Percentiles rank a stretch among this genome's conserved stretches.
Conservation (phyloP, 192 early-diverging fungal species). For the Entomortierella parvispora region DNA sequence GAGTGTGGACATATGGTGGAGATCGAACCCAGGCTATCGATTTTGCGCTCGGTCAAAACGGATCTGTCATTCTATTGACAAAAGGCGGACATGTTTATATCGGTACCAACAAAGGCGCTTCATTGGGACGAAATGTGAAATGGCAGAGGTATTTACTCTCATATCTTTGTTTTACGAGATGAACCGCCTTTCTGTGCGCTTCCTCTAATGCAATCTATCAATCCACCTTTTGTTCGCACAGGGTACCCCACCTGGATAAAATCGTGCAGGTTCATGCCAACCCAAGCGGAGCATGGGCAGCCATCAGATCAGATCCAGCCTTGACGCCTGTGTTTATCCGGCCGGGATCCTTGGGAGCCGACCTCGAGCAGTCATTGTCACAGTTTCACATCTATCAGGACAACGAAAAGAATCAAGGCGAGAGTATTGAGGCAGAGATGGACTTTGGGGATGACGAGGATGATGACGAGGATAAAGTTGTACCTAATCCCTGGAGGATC, state of each 20-base stretch:
- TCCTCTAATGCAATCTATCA: background rate
- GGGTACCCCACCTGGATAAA: constrained; percentile 69
- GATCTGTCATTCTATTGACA: constrained; percentile 73
- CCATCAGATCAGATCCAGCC: constrained; percentile 62
- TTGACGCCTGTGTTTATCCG: constrained; percentile 40
- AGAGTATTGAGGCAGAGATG: background rate
- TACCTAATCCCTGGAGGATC: constrained; percentile 29
- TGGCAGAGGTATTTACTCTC: constrained; percentile 31
- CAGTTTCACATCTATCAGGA: constrained; percentile 37
- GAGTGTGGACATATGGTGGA: constrained; percentile 68
- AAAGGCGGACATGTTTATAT: constrained; percentile 71
- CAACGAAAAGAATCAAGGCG: constrained; percentile 34
- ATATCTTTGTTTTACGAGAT: no score
- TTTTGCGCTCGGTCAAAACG: constrained; percentile 76
- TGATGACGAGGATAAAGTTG: constrained; percentile 4
- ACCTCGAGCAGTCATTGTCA: constrained; percentile 53
- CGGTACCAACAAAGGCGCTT: constrained; percentile 55
- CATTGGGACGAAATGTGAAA: constrained; percentile 35
- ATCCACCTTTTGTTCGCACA: background rate
- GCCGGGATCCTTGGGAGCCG: constrained; percentile 35
- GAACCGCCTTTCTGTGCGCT: no score
- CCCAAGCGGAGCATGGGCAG: constrained; percentile 72
- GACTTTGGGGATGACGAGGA: constrained; percentile 34
- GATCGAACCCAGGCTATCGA: constrained; percentile 61
- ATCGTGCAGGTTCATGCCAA: constrained; percentile 65